Evolutionary conservation across 192 early-diverging fungal genomes (phyloP).

Genomic region (Jimgerdemannia flammicorona): DNA sequence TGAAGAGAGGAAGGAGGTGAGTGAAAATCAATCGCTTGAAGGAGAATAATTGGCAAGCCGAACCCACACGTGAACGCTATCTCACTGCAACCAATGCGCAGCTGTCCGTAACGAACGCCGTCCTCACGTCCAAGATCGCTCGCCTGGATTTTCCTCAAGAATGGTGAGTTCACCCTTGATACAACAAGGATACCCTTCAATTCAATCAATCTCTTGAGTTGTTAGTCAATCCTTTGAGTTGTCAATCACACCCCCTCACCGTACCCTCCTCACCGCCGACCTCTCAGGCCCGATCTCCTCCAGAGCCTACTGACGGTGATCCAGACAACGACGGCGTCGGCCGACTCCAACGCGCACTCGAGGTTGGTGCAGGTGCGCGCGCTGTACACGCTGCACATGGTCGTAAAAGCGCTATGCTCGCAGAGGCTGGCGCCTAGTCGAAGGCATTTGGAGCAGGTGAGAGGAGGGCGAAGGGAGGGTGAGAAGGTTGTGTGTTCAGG

Average conservation of each 20-base stretch:
- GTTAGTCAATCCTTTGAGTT: no score
- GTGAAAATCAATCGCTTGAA: background rate
- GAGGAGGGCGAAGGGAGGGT: background rate
- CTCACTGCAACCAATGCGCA: slow-evolving; percentile 9
- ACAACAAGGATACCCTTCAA: no score
- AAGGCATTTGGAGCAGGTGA: slow-evolving; percentile 52
- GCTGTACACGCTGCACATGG: slow-evolving; percentile 69
- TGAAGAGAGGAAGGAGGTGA: slow-evolving; percentile 63
- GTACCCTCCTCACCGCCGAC: background rate
- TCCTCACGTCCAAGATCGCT: slow-evolving; percentile 78
- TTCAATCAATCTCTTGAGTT: no score
- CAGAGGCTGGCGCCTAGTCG: slow-evolving; percentile 60
- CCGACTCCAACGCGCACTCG: slow-evolving; percentile 24
- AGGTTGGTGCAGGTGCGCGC: slow-evolving; percentile 62
- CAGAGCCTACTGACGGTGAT: slow-evolving; percentile 50
- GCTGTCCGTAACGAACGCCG: slow-evolving; percentile 72
- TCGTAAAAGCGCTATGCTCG: slow-evolving; percentile 72
- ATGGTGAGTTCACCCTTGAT: slow-evolving; percentile 51
- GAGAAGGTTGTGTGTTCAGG: no score
- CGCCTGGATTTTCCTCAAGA: slow-evolving; percentile 83
- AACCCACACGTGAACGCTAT: no score
- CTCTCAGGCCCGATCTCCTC: slow-evolving; percentile 56
- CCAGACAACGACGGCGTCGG: slow-evolving; percentile 38
- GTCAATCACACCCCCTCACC: no score
- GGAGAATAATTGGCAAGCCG: background rate